phyloP scores from a whole-genome alignment of 345 rosid genomes.

The Camelina laxa region DNA sequence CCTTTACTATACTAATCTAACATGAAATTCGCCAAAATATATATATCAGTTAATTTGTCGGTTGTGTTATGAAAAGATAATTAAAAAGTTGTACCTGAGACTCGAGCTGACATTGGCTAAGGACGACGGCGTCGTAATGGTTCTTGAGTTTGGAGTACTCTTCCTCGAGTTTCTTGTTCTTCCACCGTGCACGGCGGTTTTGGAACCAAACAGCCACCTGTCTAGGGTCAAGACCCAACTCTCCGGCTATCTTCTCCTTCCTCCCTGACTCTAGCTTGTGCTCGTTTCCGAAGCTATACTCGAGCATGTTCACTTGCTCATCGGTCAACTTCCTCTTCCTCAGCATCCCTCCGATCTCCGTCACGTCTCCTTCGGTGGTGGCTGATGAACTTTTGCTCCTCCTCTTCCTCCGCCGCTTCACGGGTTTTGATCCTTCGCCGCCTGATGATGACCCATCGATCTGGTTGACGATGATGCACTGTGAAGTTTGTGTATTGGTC shows the following conservation, averaged over 20 bases:
- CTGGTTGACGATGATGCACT: conserved; percentile 33
- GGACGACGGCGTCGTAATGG: conserved; percentile 50
- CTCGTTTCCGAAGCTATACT: conserved; percentile 66
- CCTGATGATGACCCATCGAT: conserved; percentile 46
- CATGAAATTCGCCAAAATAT: not conserved
- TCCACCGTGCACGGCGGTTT: conserved; percentile 91
- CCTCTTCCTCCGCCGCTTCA: conserved; percentile 62
- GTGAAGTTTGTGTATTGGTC: conserved; percentile 12
- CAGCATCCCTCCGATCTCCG: conserved; percentile 30
- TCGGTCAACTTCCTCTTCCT: conserved; percentile 78
- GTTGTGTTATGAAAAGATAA: not conserved
- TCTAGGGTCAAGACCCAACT: conserved; percentile 86
- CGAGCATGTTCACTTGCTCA: conserved; percentile 72
- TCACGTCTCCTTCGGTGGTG: conserved; percentile 39
- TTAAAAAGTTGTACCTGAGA: conserved; percentile 56
- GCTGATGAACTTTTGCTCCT: conserved; percentile 51
- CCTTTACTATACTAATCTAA: not conserved
- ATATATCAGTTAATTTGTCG: not conserved
- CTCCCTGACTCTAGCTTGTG: conserved; percentile 87
- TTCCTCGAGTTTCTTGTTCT: conserved; percentile 91
- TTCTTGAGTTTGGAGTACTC: conserved; percentile 63
- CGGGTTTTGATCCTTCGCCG: conserved; percentile 51
- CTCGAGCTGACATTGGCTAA: conserved; percentile 73
- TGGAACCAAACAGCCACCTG: conserved; percentile 99
- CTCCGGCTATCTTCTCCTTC: conserved; percentile 74